These are phyloP conservation scores for Ophiostoma tasmaniense DNA, from an alignment of 2,329 filamentous ascomycete genomes.

Conservation along the genomic window DNA sequence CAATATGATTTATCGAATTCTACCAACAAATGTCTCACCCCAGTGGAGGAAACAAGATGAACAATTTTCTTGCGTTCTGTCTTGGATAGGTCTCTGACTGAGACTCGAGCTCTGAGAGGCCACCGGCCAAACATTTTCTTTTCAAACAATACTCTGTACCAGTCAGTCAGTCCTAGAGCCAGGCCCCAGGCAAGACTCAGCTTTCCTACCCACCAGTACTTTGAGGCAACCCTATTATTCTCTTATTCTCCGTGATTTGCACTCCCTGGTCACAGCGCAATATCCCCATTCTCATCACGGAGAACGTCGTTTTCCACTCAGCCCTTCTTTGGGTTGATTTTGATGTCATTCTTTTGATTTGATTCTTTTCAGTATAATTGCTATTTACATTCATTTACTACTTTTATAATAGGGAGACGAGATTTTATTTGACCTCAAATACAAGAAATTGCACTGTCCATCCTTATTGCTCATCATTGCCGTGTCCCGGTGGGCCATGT, in stretches of 20 bases:
- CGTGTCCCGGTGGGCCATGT: neutral
- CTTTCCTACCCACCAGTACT: neutral
- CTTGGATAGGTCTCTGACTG: neutral
- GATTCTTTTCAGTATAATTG: too few species aligned
- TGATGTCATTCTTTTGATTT: too few species aligned
- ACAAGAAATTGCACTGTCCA: neutral
- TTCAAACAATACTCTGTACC: too few species aligned
- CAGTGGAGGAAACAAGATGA: slow-evolving; percentile 5
- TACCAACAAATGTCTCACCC: neutral
- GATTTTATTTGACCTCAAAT: neutral
- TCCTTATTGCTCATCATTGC: neutral
- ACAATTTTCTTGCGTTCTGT: slow-evolving; percentile 5
- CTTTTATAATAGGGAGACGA: neutral
- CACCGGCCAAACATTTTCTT: neutral
- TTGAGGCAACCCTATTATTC: neutral
- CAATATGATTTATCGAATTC: neutral
- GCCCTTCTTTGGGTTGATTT: too few species aligned
- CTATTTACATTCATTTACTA: neutral
- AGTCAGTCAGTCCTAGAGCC: too few species aligned
- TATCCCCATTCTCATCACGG: neutral
- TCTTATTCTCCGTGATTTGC: neutral
- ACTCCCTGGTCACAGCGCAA: neutral
- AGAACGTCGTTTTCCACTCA: neutral
- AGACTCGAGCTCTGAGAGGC: neutral
- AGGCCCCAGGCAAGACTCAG: too few species aligned